These are phyloP conservation scores for Solanum ossicruentum DNA, from an alignment of 257 asterid genomes.

Conservation along the genomic window DNA sequence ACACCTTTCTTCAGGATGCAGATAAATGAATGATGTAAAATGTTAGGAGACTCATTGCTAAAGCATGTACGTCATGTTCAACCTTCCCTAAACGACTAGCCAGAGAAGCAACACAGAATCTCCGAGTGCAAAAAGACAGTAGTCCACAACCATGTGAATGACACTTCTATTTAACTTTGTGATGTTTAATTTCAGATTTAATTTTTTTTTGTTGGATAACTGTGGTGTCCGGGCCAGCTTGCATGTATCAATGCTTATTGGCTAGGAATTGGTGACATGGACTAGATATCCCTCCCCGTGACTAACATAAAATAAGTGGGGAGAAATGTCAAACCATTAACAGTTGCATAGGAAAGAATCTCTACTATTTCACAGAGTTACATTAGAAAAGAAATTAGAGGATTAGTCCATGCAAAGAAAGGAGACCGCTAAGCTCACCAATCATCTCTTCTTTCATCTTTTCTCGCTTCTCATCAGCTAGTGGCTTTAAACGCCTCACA, in stretches of 20 bases:
- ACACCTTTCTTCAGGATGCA: not conserved
- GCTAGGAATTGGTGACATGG: not conserved
- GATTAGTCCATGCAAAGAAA: not conserved
- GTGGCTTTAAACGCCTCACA: slow-evolving; percentile 65
- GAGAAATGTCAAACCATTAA: not conserved
- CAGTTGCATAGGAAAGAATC: not conserved
- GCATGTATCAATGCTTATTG: not conserved
- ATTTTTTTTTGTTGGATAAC: not conserved
- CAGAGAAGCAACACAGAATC: not conserved
- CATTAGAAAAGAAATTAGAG: not conserved
- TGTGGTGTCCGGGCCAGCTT: not conserved
- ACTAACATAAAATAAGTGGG: not conserved
- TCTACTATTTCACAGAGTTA: not conserved
- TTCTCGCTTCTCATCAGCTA: slow-evolving; percentile 93
- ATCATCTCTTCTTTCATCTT: slow-evolving; percentile 99
- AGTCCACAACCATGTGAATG: not conserved
- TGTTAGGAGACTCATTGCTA: not conserved
- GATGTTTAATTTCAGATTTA: not conserved
- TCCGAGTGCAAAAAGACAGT: not conserved
- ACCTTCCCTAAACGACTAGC: not conserved
- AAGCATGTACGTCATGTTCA: not conserved
- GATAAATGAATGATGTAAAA: not conserved
- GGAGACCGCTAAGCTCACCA: slow-evolving; percentile 31
- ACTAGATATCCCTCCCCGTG: not conserved
- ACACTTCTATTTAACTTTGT: not conserved